phyloP scores from a whole-genome alignment of 2,329 filamentous ascomycete species.

The Paraphoma chrysanthemicola region DNA sequence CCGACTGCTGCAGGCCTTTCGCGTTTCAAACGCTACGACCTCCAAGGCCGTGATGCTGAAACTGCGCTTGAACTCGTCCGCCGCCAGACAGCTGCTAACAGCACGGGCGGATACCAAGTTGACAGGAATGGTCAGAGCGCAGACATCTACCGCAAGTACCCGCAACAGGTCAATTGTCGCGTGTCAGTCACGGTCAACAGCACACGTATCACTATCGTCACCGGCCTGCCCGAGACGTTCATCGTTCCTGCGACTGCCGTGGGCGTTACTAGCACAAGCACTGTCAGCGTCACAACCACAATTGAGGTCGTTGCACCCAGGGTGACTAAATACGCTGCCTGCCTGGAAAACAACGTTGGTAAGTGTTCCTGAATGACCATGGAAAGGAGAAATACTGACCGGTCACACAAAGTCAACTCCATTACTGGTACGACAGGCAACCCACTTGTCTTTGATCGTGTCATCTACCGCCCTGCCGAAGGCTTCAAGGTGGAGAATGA shows the following conservation, averaged over 20 bases:
- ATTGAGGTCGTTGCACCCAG: conserved; percentile 15
- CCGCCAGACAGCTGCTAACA: conserved; percentile 22
- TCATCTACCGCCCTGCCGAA: conserved; percentile 22
- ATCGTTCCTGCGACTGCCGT: conserved; percentile 14
- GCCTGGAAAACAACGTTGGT: conserved; percentile 34
- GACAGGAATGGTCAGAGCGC: conserved; percentile 17
- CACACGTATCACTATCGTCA: conserved; percentile 15
- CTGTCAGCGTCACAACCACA: conserved; percentile 22
- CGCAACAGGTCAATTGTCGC: conserved; percentile 21
- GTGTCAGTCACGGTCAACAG: conserved; percentile 17
- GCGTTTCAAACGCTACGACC: conserved; percentile 24
- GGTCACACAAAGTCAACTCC: conserved; percentile 22
- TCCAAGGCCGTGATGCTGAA: conserved; percentile 12
- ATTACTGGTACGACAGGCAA: conserved; percentile 21
- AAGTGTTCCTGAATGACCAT: conserved; percentile 4
- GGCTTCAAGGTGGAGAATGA: conserved; percentile 34
- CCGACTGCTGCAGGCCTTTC: conserved; percentile 11
- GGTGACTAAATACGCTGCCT: conserved; percentile 29
- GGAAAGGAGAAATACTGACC: not conserved
- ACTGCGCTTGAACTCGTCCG: conserved; percentile 11
- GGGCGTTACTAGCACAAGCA: conserved; percentile 13
- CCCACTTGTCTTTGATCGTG: conserved; percentile 26
- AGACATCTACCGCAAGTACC: conserved; percentile 17
- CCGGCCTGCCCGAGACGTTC: conserved; percentile 17
- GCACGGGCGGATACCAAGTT: conserved; percentile 24